Percentiles rank a stretch among this genome's conserved stretches.
These are phyloP conservation scores for Halenospora varia DNA, from an alignment of 495 filamentous ascomycete genomes.

Conservation along the genomic window DNA sequence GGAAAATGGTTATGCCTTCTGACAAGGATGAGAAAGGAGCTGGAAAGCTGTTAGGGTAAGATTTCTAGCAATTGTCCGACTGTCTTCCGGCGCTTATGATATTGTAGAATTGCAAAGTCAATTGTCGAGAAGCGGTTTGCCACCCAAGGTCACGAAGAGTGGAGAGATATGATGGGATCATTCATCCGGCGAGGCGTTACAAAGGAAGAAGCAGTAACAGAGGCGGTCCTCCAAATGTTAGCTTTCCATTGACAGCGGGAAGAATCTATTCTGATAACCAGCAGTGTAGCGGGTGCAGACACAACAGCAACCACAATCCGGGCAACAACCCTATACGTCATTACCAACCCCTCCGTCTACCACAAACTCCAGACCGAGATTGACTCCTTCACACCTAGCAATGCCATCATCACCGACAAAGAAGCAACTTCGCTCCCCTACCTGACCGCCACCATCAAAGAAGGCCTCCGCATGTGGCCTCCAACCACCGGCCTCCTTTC, in stretches of 20 bases:
- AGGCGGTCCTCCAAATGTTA: constrained; percentile 38
- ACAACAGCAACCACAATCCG: constrained; percentile 57
- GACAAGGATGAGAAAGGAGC: constrained; percentile 46
- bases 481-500: constrained; percentile 31
- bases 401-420: constrained; percentile 32
- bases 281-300: constrained; percentile 52
- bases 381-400: constrained; percentile 20
- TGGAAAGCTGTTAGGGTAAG: constrained; percentile 47
- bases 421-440: constrained; percentile 41
- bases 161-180: constrained; percentile 35
- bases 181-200: constrained; percentile 41
- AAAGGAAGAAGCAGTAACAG: constrained; percentile 34
- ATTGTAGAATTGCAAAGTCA: constrained; percentile 31
- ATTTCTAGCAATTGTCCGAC: not conserved
- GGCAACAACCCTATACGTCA: constrained; percentile 48
- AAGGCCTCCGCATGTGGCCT: constrained; percentile 42
- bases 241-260: constrained; percentile 10
- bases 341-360: constrained; percentile 11
- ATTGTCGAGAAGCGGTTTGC: constrained; percentile 32
- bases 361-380: constrained; percentile 8
- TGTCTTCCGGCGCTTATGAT: not conserved
- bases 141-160: constrained; percentile 3
- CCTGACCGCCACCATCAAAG: constrained; percentile 46
- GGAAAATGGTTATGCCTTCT: constrained; percentile 47
- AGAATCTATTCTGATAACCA: constrained; percentile 33